Base-by-base conservation (phyloP, 176 grass and related monocot species). In the Avena insularis region DNA sequence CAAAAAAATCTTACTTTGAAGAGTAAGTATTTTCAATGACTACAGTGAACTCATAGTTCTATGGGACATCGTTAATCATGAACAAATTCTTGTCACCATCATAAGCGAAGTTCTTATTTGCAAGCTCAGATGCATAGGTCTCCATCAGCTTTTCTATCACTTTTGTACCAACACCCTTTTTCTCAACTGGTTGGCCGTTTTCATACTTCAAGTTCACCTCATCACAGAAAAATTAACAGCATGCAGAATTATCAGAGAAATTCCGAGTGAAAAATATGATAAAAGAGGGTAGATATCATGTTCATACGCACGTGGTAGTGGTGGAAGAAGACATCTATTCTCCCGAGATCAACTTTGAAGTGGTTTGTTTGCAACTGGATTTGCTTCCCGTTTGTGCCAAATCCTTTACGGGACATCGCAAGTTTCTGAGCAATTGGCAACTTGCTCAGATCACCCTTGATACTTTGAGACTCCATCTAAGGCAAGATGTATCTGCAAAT, bases 121-220 rank as follows among this genome's bases (percentile, higher is more conserved):
- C 33, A 1, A 85, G 31, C 0, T 31, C 36, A 27, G 67, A 46
- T 8, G 67, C 67, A 12, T 85, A 85, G 11, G 33, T 55, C 29
- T 85, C 72, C 19, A 43, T 7, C 2, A 85, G 36, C 46, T 27
- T 66, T 16, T 67, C 59, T 0, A 85, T 76, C 19, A 69, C 84
- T 68, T 40, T 66, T 40, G 74, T 65, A 12, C 73, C 0, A 10
- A 78, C 0, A 11, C 31, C 47, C 19, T 73, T 40, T 35, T 3
- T 1, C 33, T 19, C 7, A 1, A 53, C 48, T 0, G 31, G 9
- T 12, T 60, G 0, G 8, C 15, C 31, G 14, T 78, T 20, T 6
- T 19, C 36, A n/a, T 69, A 54, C 47, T 14, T 70, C 27, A 81
- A 2, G 1, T 60, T 27, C 0, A 84, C 82, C 82, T 74, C 54